Conservation (phyloP, 208 protist species). For the Phytomonas sp. region DNA sequence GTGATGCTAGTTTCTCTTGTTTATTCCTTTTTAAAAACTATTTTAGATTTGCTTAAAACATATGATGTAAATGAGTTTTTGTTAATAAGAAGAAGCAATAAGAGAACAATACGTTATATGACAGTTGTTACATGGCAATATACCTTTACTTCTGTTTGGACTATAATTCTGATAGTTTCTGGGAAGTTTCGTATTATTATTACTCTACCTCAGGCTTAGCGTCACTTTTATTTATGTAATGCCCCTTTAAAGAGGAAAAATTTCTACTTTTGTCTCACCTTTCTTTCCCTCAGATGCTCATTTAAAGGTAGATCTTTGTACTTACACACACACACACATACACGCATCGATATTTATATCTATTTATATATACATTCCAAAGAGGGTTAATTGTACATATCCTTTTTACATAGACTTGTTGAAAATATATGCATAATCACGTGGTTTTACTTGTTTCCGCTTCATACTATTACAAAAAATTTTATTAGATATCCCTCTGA, state of each 20-base stretch:
- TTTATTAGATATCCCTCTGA: background rate
- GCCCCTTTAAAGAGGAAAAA: background rate
- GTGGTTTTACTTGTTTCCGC: background rate
- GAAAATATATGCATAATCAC: constrained; percentile 7
- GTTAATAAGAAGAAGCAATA: background rate
- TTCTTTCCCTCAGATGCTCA: constrained; percentile 1
- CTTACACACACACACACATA: constrained; percentile 1
- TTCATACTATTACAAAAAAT: background rate
- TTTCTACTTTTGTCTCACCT: background rate
- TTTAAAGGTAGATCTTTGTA: background rate
- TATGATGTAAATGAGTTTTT: constrained; percentile 6
- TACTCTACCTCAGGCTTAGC: constrained; percentile 6
- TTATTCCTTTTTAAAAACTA: background rate
- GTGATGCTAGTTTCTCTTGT: background rate
- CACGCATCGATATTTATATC: constrained; percentile 1
- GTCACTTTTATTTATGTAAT: constrained; percentile 9
- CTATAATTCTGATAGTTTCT: background rate
- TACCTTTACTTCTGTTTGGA: background rate
- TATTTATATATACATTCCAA: constrained; percentile 2
- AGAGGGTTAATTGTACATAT: background rate
- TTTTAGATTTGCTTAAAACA: background rate
- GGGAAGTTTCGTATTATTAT: constrained; percentile 5
- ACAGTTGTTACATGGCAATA: background rate
- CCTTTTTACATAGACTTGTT: background rate
- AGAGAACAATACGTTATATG: background rate